Base-by-base conservation (phyloP, 2,329 filamentous ascomycete genomes). In the Colletotrichum simmondsii region DNA sequence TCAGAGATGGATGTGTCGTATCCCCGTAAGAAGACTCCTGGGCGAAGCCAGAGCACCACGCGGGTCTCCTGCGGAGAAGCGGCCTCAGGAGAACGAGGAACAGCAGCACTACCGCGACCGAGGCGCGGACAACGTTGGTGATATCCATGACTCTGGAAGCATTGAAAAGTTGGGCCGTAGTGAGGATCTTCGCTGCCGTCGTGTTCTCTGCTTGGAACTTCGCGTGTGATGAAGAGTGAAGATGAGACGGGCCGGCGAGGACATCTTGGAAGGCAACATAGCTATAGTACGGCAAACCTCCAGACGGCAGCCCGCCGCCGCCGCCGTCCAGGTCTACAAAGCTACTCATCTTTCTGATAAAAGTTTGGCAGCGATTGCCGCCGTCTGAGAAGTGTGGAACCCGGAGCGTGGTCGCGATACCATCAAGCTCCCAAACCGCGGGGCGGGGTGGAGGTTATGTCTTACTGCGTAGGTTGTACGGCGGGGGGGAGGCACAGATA, bases 21-120 rank as follows among this genome's bases (percentile, higher is more conserved):
- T 74, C 19, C 46, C 78, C 81, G 22, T 75, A 52, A 0, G 66
- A 42, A 1, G 69, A 74, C 75, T 88, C 86, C 10, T 80, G 77
- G 3, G 86, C 86, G 71, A 88, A 88, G 2, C 83, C 82, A 11
- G 79, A 80, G 16, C 82, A 77, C 84, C 85, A 87, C 56, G 77
- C 78, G 0, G 86, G 85, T 1, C 82, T 77, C 3, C 74, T 72
- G 4, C 78, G 78, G 2, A 77, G 72, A 6, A 83, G 68, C 3
- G 75, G 77, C 4, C 75, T 69, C 62, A 68, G 30, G 57, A 78
- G 54, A 61, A 78, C 78, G 28, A 82, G 32, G 65, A 82, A 80
- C 19, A 83, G 63, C 22, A 81, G 69, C 26, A 79, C 62, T 5
- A 78, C 76, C 8, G 79, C 75, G 11, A 83, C 58, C 5, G 83